A percentile compares a stretch with the other conserved stretches of the same genome.
These are phyloP conservation scores for Hypomontagnella monticulosa DNA, from an alignment of 495 filamentous ascomycete species.

Conservation along the genomic window DNA sequence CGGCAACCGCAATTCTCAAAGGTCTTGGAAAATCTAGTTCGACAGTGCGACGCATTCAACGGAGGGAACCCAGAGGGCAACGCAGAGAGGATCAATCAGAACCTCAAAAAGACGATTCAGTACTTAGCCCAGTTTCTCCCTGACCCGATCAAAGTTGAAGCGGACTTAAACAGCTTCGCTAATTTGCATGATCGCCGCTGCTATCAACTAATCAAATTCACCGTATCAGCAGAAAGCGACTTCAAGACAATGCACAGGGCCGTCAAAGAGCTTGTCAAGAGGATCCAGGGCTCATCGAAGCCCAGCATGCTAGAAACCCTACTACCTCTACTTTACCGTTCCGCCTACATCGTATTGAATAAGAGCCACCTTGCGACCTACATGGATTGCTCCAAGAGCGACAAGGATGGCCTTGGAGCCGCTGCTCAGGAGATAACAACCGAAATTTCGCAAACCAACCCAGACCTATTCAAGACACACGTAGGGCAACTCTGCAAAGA, in stretches of 20 bases:
- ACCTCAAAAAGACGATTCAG: constrained; percentile 72
- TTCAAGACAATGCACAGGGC: constrained; percentile 90
- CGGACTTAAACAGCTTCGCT: constrained; percentile 88
- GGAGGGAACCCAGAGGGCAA: constrained; percentile 82
- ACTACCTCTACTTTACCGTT: constrained; percentile 83
- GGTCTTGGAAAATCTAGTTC: constrained; percentile 75
- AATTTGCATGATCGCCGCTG: constrained; percentile 89
- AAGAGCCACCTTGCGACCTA: constrained; percentile 91
- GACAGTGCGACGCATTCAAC: constrained; percentile 86
- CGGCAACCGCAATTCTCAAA: constrained; percentile 76
- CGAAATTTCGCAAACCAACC: constrained; percentile 88
- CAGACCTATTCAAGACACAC: constrained; percentile 89
- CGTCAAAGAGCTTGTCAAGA: constrained; percentile 87
- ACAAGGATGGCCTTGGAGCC: constrained; percentile 77
- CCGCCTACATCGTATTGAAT: constrained; percentile 87
- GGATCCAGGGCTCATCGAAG: constrained; percentile 67
- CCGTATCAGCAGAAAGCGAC: constrained; percentile 86
- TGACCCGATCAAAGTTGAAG: constrained; percentile 70
- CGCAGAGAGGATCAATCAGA: constrained; percentile 70
- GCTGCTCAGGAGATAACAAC: constrained; percentile 91
- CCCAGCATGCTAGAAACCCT: constrained; percentile 77
- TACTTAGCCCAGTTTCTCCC: constrained; percentile 78
- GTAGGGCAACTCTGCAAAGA: constrained; percentile 90
- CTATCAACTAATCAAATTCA: constrained; percentile 88
- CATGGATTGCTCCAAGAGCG: constrained; percentile 82